Percentiles rank a stretch among this genome's conserved stretches.
phyloP scores from a whole-genome alignment of 148 eudicot genomes.

The Vaccinium macrocarpon region DNA sequence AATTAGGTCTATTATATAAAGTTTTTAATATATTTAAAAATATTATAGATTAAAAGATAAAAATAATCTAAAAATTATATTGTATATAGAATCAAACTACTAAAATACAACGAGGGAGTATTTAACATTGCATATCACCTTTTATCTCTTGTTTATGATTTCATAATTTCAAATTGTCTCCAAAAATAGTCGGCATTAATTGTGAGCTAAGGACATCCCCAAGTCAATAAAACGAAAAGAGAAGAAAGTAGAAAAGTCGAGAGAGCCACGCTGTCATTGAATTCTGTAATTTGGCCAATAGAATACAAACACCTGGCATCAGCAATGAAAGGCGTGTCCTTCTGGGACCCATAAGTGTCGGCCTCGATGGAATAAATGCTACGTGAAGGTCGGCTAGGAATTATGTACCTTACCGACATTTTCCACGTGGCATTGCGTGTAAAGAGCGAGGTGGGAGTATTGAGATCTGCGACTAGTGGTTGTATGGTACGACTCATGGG shows the following conservation, averaged over 20 bases:
- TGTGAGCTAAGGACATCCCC: neutral
- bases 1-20: too few relatives aligned
- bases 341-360: slow-evolving; percentile 28
- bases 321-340: slow-evolving; percentile 11
- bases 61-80: too few relatives aligned
- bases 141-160: too few relatives aligned
- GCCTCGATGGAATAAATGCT: slow-evolving; percentile 17
- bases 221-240: neutral
- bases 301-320: slow-evolving; percentile 16
- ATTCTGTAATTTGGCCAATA: slow-evolving; percentile 12
- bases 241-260: neutral
- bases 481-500: neutral
- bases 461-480: slow-evolving; percentile 5
- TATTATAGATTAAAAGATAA: too few relatives aligned
- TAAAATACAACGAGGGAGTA: too few relatives aligned
- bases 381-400: slow-evolving; percentile 26
- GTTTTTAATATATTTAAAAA: too few relatives aligned
- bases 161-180: neutral
- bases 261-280: slow-evolving; percentile 13
- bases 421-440: slow-evolving; percentile 16
- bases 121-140: too few relatives aligned
- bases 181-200: neutral
- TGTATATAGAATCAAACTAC: too few relatives aligned
- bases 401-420: neutral
- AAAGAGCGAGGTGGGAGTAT: neutral